phyloP scores from a whole-genome alignment of 352 stramenopile species.

The Globisporangium recalcitrans region DNA sequence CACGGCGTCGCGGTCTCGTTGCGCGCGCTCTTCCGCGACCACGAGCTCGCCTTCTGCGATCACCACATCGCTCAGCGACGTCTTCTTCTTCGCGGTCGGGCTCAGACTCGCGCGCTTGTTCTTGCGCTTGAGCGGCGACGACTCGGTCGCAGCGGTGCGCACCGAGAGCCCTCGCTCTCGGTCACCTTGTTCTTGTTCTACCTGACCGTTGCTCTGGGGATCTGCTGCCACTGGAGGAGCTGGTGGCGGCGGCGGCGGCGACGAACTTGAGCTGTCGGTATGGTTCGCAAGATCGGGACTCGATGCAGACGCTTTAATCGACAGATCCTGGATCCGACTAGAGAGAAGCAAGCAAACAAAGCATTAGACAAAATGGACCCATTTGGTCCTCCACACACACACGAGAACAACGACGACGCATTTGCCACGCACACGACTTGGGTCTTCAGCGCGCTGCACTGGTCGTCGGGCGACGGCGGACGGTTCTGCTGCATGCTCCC shows the following conservation, averaged over 20 bases:
- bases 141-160: background rate
- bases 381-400: background rate
- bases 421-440: background rate
- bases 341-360: background rate
- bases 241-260: background rate
- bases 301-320: conserved; percentile 14
- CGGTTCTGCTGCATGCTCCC: conserved; percentile 4
- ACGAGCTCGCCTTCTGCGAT: conserved; percentile 42
- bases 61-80: conserved; percentile 29
- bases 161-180: background rate
- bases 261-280: background rate
- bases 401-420: background rate
- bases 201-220: background rate
- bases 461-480: background rate
- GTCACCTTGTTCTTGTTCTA: background rate
- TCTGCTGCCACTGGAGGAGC: background rate
- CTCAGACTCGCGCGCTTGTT: conserved; percentile 37
- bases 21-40: conserved; percentile 41
- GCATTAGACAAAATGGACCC: background rate
- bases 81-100: conserved; percentile 17
- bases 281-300: background rate
- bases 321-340: conserved; percentile 36
- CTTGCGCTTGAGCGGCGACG: conserved; percentile 25
- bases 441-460: conserved; percentile 4
- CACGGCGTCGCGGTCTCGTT: conserved; percentile 8